Conservation (phyloP, 2,329 filamentous ascomycete genomes). For the Xylogone sp. region DNA sequence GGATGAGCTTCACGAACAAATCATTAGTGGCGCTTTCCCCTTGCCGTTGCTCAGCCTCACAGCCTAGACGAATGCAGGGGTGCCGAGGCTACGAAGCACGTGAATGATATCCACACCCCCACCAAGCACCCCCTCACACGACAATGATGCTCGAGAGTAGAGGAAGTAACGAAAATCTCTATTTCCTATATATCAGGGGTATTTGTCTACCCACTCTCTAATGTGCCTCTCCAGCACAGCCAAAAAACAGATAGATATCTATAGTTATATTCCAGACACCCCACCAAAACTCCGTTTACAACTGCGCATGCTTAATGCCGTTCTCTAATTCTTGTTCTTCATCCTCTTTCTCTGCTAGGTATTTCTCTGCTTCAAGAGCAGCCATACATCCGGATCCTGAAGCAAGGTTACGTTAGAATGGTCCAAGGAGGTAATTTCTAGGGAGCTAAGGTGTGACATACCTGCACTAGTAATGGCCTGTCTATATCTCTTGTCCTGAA, state of each 20-base stretch:
- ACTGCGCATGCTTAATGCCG: not conserved
- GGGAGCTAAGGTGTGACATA: constrained; percentile 40
- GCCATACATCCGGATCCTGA: constrained; percentile 90
- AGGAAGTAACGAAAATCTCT: not conserved
- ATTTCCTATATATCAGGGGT: not conserved
- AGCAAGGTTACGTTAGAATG: constrained; percentile 14
- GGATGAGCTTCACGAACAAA: no score
- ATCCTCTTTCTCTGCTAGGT: constrained; percentile 61
- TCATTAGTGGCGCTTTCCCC: not conserved
- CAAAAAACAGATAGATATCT: not conserved
- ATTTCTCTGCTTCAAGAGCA: constrained; percentile 94
- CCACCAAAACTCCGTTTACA: not conserved
- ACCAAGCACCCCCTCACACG: no score
- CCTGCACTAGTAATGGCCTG: constrained; percentile 97
- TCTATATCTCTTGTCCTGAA: constrained; percentile 97
- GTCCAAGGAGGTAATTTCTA: not conserved
- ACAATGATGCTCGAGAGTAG: not conserved
- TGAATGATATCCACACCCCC: not conserved
- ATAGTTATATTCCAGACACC: not conserved
- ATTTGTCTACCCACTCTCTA: not conserved
- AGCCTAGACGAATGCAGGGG: not conserved
- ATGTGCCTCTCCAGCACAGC: not conserved
- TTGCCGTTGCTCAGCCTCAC: not conserved
- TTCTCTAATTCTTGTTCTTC: constrained; percentile 11
- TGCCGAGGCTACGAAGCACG: not conserved